Evolutionary conservation across 768 basidiomycete species (phyloP).

Genomic region (Mycena capillaripes): DNA sequence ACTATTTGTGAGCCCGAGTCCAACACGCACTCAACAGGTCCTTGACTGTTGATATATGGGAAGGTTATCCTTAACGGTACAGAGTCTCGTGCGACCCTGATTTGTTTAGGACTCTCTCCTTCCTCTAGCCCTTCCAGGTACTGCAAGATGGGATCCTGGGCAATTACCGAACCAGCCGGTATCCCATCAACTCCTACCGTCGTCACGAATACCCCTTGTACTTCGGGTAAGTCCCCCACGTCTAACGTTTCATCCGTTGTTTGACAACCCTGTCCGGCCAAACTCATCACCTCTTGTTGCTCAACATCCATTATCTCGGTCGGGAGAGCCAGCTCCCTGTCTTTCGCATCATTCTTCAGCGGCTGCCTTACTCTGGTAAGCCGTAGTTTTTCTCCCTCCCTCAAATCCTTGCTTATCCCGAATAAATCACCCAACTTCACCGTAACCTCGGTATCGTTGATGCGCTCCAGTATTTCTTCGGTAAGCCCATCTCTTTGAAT

Average conservation of each 20-base stretch:
- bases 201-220: neutral
- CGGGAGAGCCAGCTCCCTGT: neutral
- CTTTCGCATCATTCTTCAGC: neutral
- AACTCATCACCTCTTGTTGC: too few species aligned
- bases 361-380: conserved; percentile 12
- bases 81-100: conserved; percentile 18
- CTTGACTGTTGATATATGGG: conserved; percentile 8
- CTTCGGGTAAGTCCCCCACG: neutral
- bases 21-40: conserved; percentile 37
- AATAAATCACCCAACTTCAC: neutral
- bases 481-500: conserved; percentile 9
- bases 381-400: conserved; percentile 13
- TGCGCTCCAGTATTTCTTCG: conserved; percentile 1
- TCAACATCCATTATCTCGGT: too few species aligned
- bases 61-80: neutral
- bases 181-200: neutral
- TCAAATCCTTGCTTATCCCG: neutral
- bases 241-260: neutral
- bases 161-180: neutral
- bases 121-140: neutral
- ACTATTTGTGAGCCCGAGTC: conserved; percentile 48
- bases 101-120: neutral
- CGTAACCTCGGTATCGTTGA: conserved; percentile 1
- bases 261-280: neutral
- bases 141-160: neutral